A percentile compares a stretch with the other conserved stretches of the same genome.
phyloP scores from a whole-genome alignment of 2,329 filamentous ascomycete genomes.

The Trichocomaceae sp. region DNA sequence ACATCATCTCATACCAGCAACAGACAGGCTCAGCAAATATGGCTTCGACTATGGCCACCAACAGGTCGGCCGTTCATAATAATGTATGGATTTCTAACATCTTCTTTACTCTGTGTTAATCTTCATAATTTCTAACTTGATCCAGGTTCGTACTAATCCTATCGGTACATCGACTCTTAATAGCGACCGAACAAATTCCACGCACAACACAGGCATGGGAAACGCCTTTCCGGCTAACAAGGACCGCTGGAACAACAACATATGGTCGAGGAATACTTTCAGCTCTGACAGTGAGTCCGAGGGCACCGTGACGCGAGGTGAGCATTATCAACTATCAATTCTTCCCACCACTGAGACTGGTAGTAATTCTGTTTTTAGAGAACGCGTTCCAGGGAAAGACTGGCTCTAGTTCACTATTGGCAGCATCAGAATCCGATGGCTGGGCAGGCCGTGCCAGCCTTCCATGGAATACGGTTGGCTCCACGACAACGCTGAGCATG shows the following conservation, averaged over 20 bases:
- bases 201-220: conserved; percentile 35
- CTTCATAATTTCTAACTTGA: conserved; percentile 14
- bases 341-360: conserved; percentile 5
- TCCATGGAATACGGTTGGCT: conserved; percentile 54
- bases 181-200: conserved; percentile 29
- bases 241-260: conserved; percentile 41
- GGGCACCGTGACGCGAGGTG: conserved; percentile 46
- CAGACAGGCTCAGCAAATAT: conserved; percentile 19
- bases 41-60: conserved; percentile 32
- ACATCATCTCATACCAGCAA: conserved; percentile 7
- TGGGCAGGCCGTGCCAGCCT: conserved; percentile 50
- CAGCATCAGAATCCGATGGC: conserved; percentile 61
- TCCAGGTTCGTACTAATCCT: conserved; percentile 29
- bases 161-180: conserved; percentile 32
- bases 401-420: conserved; percentile 63
- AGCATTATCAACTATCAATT: not conserved
- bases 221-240: conserved; percentile 41
- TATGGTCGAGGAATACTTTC: conserved; percentile 49
- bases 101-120: not conserved
- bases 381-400: conserved; percentile 49
- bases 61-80: conserved; percentile 31
- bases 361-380: conserved; percentile 12
- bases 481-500: conserved; percentile 38
- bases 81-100: conserved; percentile 23
- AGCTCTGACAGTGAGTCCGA: conserved; percentile 41